A percentile compares a stretch with the other conserved stretches of the same genome.
Conservation (phyloP, 345 rosid species). For the Citrus cavaleriei region DNA sequence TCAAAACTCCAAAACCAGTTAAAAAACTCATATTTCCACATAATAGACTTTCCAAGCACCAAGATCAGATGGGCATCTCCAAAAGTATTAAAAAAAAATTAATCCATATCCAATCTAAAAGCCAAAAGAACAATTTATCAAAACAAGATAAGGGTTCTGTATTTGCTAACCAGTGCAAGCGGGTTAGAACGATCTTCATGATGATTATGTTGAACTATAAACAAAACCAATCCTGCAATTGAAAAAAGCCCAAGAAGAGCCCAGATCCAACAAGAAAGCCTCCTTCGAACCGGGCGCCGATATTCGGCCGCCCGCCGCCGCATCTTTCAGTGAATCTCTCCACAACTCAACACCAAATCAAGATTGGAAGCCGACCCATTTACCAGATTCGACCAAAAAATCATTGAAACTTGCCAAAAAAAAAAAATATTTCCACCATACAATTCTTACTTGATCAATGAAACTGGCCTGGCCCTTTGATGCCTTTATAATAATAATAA, state of each 20-base stretch:
- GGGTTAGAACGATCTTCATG: conserved; percentile 58
- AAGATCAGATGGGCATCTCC: conserved; percentile 12
- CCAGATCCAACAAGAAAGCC: conserved; percentile 81
- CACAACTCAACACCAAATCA: conserved; percentile 45
- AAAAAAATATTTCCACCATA: background rate
- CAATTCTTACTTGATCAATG: background rate
- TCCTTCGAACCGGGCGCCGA: conserved; percentile 97
- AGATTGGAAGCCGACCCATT: conserved; percentile 27
- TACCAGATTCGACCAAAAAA: conserved; percentile 17
- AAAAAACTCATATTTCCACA: conserved; percentile 2
- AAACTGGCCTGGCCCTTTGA: background rate
- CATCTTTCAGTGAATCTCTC: conserved; percentile 52
- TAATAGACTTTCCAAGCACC: conserved; percentile 4
- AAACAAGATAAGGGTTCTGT: background rate
- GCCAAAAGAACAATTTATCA: background rate
- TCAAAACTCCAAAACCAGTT: background rate
- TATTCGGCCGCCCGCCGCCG: conserved; percentile 89
- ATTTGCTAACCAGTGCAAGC: conserved; percentile 29
- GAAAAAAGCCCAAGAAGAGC: conserved; percentile 62
- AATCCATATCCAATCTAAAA: background rate
- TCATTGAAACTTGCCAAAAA: background rate
- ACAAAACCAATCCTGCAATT: conserved; percentile 72
- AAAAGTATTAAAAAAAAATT: background rate
- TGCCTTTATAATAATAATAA: background rate
- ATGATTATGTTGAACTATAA: conserved; percentile 81